Base-by-base conservation (phyloP, 164 flowering plant genomes). In the Nymphaea thermarum region DNA sequence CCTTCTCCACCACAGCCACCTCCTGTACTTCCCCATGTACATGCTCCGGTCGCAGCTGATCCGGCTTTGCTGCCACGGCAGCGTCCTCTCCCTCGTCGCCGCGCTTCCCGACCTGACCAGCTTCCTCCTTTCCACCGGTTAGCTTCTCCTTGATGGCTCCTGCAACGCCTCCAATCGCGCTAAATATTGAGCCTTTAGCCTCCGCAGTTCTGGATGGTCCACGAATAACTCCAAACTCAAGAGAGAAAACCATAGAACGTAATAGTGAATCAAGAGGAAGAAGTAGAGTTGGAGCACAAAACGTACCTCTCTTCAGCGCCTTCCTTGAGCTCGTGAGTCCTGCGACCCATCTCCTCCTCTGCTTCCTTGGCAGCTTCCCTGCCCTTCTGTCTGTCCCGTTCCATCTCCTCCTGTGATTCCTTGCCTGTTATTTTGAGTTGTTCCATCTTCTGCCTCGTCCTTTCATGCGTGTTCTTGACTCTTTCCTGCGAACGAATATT, bases 361-460 rank as follows among this genome's bases (percentile, higher is more conserved):
- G 66, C 63, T 41, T 25, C 36, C 36, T 25, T 25, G 36, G 36
- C 36, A 25, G 36, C 36, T 25, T 25, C 36, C 36, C 36, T 25
- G 36, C 36, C 55, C 73, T 4, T 25, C 64, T 5, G 43, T 68
- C 43, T 43, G 36, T 25, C 70, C 36, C 36, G 36, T 25, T 25
- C 36, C 36, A 25, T 25, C 36, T 25, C 36, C 36, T 25, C 36
- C 36, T 25, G 36, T 25, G 36, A 25, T 25, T 25, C 36, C 36
- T 25, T 25, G 36, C 36, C 36, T 25, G 36, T 25, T 25, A 79
- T 18, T 61, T 68, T 77, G 82, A 84, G 0, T 6, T 80, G 89
- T 55, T 80, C 85, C 84, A 84, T 77, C 68, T 77, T 85, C 72
- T 69, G 69, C 44, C 89, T 74, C 0, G 87, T 77, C 5, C 71